A percentile compares a stretch with the other conserved stretches of the same genome.
phyloP scores from a whole-genome alignment of 1,284 basidiomycete genomes.

The Xerocomus amazonicus region DNA sequence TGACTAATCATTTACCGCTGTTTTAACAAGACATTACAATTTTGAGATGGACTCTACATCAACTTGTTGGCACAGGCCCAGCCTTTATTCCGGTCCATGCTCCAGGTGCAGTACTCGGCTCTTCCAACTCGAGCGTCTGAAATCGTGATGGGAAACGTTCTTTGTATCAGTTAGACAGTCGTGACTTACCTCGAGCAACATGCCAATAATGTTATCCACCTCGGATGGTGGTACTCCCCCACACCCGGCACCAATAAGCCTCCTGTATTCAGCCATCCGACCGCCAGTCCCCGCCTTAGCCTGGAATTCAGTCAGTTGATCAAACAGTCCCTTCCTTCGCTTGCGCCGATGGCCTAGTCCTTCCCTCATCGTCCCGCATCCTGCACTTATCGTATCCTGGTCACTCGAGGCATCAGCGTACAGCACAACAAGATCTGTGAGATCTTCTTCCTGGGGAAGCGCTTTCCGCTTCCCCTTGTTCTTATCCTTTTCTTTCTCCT shows the following conservation, averaged over 20 bases:
- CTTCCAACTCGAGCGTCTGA: constrained; percentile 71
- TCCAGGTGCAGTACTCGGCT: constrained; percentile 54
- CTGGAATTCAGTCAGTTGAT: constrained; percentile 73
- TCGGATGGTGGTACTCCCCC: constrained; percentile 83
- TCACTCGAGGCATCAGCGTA: constrained; percentile 56
- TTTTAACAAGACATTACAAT: neutral
- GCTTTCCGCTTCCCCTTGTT: constrained; percentile 50
- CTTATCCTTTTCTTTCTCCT: constrained; percentile 34
- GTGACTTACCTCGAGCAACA: constrained; percentile 73
- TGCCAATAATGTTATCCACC: constrained; percentile 79
- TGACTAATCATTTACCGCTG: constrained; percentile 24
- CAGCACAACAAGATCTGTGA: constrained; percentile 58
- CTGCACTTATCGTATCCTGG: constrained; percentile 53
- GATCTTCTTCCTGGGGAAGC: constrained; percentile 48
- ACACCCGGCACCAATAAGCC: constrained; percentile 83
- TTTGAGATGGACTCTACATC: constrained; percentile 1
- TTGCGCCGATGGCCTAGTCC: constrained; percentile 65
- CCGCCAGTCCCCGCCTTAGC: constrained; percentile 87
- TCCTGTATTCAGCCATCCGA: constrained; percentile 82
- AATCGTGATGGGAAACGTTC: constrained; percentile 4
- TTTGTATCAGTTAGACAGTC: neutral
- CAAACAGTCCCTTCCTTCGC: constrained; percentile 68
- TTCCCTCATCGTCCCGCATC: constrained; percentile 58
- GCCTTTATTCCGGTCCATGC: constrained; percentile 36
- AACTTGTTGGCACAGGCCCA: constrained; percentile 23